phyloP scores from a whole-genome alignment of 2,329 filamentous ascomycete species.

The Paraphaeosphaeria sporulosa region DNA sequence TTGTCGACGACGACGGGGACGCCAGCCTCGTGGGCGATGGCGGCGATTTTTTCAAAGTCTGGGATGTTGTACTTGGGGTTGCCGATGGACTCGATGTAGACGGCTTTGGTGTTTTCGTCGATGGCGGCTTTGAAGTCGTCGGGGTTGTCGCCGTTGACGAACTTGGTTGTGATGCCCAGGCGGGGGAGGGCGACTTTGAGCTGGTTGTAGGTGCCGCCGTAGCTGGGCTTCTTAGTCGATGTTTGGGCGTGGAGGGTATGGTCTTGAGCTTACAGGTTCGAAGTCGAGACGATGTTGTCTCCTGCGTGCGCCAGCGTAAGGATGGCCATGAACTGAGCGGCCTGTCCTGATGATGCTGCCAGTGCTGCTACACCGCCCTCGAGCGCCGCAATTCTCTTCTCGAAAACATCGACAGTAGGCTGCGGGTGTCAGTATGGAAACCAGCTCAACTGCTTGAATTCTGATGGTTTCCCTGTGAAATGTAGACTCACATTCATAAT shows the following conservation, averaged over 20 bases:
- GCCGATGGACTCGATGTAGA: constrained; percentile 91
- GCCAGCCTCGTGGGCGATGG: constrained; percentile 74
- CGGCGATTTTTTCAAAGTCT: constrained; percentile 85
- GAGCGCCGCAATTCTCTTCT: constrained; percentile 94
- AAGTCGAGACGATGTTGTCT: constrained; percentile 92
- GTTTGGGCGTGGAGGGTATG: not conserved
- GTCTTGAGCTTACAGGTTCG: constrained; percentile 65
- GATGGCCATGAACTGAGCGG: constrained; percentile 91
- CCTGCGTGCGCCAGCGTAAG: constrained; percentile 83
- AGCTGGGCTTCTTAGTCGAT: constrained; percentile 47
- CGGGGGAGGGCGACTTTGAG: constrained; percentile 89
- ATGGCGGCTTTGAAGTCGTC: constrained; percentile 83
- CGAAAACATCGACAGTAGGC: constrained; percentile 94
- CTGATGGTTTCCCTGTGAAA: not conserved
- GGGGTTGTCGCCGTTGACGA: constrained; percentile 80
- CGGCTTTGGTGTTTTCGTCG: constrained; percentile 90
- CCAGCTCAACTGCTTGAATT: not conserved
- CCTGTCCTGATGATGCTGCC: constrained; percentile 84
- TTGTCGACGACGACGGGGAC: constrained; percentile 76
- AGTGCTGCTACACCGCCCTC: constrained; percentile 91
- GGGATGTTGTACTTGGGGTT: constrained; percentile 95
- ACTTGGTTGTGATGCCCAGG: constrained; percentile 88
- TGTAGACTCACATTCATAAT: constrained; percentile 81
- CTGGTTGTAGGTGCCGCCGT: constrained; percentile 97
- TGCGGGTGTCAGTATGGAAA: constrained; percentile 42